Percentiles rank a stretch among this genome's conserved stretches.
Conservation (phyloP, 768 basidiomycete genomes). For the Pleurotus tuoliensis region DNA sequence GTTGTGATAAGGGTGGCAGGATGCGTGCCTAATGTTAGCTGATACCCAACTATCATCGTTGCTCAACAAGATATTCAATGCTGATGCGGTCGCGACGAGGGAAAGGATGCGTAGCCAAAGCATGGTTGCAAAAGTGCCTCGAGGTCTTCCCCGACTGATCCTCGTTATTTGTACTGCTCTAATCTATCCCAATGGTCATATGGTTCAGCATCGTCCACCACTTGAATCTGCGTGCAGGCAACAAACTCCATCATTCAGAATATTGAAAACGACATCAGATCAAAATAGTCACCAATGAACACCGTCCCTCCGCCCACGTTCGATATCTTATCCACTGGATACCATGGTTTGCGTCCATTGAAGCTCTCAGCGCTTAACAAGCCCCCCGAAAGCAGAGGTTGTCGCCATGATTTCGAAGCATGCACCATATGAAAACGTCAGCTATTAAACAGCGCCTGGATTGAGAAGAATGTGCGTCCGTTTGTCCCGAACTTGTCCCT, state of each 20-base stretch:
- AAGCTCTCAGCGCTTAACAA: no score
- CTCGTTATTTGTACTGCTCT: no score
- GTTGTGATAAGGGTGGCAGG: not conserved
- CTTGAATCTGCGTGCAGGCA: not conserved
- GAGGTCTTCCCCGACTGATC: no score
- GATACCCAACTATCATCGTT: slow-evolving; percentile 31
- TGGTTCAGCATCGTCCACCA: not conserved
- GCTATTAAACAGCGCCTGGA: not conserved
- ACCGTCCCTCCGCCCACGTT: not conserved
- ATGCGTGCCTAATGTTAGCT: slow-evolving; percentile 24
- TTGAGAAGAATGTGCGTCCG: not conserved
- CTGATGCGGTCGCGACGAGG: not conserved
- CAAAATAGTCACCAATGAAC: slow-evolving; percentile 5
- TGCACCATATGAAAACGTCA: not conserved
- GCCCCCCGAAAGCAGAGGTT: no score
- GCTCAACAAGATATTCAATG: slow-evolving; percentile 24
- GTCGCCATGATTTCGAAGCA: not conserved
- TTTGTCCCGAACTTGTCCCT: not conserved
- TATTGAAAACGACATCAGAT: not conserved
- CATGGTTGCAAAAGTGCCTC: not conserved
- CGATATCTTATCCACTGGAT: not conserved
- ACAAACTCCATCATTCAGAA: not conserved
- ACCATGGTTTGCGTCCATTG: not conserved
- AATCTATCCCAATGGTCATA: not conserved
- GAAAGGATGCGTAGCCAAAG: not conserved